Percentiles rank a stretch among this genome's conserved stretches.
Evolutionary conservation across 164 flowering plant species (phyloP).

Genomic region (Litsea cubeba): DNA sequence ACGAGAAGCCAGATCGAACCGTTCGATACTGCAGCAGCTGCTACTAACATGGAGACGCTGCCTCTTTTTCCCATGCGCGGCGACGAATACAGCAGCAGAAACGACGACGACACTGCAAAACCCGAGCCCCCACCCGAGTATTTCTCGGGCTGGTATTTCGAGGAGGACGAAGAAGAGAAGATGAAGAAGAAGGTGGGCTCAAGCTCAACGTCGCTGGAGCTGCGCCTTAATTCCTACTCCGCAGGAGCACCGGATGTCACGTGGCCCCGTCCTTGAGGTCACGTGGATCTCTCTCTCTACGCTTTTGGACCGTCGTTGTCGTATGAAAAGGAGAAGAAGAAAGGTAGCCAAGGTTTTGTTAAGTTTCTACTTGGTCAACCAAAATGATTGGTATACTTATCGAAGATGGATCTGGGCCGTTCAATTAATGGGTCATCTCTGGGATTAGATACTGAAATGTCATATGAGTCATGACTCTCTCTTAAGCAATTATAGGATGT

Average conservation of each 20-base stretch:
- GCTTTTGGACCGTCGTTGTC: not conserved
- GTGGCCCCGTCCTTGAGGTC: not conserved
- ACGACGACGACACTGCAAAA: slow-evolving; percentile 8
- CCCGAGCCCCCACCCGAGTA: slow-evolving; percentile 16
- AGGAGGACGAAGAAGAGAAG: slow-evolving; percentile 11
- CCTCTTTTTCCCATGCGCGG: slow-evolving; percentile 82
- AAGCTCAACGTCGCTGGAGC: slow-evolving; percentile 52
- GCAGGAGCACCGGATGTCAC: slow-evolving; percentile 1
- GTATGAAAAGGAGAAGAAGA: too few relatives aligned
- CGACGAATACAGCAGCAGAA: slow-evolving; percentile 2
- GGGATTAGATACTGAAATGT: too few relatives aligned
- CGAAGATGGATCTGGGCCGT: too few relatives aligned
- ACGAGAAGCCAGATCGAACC: slow-evolving; percentile 13
- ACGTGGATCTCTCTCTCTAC: not conserved
- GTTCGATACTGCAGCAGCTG: slow-evolving; percentile 8
- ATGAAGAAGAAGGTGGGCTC: slow-evolving; percentile 8
- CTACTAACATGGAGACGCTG: slow-evolving; percentile 55
- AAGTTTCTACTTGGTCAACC: not conserved
- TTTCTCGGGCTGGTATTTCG: slow-evolving; percentile 29
- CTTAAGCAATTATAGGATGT: too few relatives aligned
- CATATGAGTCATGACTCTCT: too few relatives aligned
- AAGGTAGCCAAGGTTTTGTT: not conserved
- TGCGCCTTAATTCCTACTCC: slow-evolving; percentile 59
- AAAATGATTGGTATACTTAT: too few relatives aligned
- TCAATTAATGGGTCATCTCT: too few relatives aligned